Base-by-base conservation (phyloP, 805 yeast genomes). In the Wickerhamiella azyma region DNA sequence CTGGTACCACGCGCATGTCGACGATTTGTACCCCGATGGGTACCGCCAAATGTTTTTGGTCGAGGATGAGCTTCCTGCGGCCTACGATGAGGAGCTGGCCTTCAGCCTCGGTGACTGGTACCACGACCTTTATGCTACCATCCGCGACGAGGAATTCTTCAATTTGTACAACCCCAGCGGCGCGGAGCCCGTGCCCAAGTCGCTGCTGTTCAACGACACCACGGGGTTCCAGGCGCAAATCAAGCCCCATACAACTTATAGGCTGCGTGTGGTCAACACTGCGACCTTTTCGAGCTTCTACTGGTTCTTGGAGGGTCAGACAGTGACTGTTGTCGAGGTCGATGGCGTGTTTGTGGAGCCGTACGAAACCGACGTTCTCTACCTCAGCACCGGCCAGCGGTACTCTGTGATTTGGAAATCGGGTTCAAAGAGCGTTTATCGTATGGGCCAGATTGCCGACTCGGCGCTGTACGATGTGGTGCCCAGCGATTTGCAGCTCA, bases 1-100 rank as follows among this genome's bases (percentile, higher is more conserved):
- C 71, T 92, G 98, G 98, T 92, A 89, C 70, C 98, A 92, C 65
- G 85, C 97, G 21, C 98, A 92, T 66, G 77, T 88, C 29, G 65
- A 72, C 18, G 89, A 88, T 55, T 94, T 88, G 65, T 86, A 86
- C 58, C 88, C 92, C 63, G 97, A 92, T 60, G 98, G 98, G 61
- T 59, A 67, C 48, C 63, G 72, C 26, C 69, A 64, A 39, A 56
- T 67, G 24, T 73, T 89, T 52, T 72, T 92, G 53, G 79, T 92
- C 55, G 81, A 81, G 55, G 84, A 79, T 53, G 76, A 73, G 37
- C 69, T 69, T 11, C 76, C 74, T 57, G 83, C 19, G 81, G 77
- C 78, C 17, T 86, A 75, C 60, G 95, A 85, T 60, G 92, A 84
- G 61, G 96, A 88, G 57, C 69, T 77, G 16, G 63, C 73, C 10